Evolutionary conservation across 805 yeast species (phyloP).

Genomic region (Phaffomyces antillensis): DNA sequence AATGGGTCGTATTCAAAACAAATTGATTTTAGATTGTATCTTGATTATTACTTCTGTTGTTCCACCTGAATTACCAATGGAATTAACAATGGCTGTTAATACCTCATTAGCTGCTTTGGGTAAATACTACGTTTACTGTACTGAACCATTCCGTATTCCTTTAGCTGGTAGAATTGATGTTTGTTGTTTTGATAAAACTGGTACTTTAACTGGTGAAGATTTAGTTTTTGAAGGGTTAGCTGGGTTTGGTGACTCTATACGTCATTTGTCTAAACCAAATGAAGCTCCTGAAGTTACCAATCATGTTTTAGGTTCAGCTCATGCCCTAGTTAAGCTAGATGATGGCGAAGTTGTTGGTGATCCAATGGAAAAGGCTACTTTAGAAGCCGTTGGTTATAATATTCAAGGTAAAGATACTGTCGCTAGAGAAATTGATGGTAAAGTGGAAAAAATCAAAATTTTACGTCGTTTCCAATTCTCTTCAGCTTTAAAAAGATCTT

Average conservation of each 20-base stretch:
- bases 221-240: constrained; percentile 94
- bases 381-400: constrained; percentile 80
- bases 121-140: constrained; percentile 87
- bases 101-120: constrained; percentile 81
- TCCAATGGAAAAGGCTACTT: constrained; percentile 97
- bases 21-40: constrained; percentile 90
- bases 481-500: constrained; percentile 89
- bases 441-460: constrained; percentile 51
- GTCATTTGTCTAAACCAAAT: constrained; percentile 42
- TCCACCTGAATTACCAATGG: constrained; percentile 99
- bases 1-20: constrained; percentile 93
- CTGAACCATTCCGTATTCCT: constrained; percentile 97
- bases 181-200: constrained; percentile 97
- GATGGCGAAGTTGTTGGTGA: constrained; percentile 98
- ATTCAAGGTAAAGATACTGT: constrained; percentile 73
- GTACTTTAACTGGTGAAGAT: constrained; percentile 96
- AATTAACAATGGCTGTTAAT: constrained; percentile 96
- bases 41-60: constrained; percentile 95
- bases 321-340: constrained; percentile 88
- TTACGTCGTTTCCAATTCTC: constrained; percentile 95
- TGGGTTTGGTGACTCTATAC: constrained; percentile 53
- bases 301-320: constrained; percentile 85
- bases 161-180: constrained; percentile 97
- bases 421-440: constrained; percentile 33
- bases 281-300: constrained; percentile 68